Evolutionary conservation across 2,329 filamentous ascomycete genomes (phyloP), one percentile per base, ranked within the genome.

Genomic region (Raffaelea deltoideospora): DNA sequence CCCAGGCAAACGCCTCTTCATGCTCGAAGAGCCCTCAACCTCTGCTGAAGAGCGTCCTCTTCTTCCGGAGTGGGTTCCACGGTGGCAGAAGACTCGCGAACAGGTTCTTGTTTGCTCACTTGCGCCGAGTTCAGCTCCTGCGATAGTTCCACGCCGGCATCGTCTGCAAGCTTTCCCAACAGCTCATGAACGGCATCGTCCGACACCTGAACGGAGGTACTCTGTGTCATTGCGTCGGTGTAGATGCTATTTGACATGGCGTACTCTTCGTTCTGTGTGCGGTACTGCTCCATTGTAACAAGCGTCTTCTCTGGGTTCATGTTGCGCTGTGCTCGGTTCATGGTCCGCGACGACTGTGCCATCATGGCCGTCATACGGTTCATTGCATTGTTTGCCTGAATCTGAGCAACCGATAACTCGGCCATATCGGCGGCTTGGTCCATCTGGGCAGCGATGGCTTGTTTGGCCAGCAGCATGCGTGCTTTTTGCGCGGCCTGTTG

Each of bases 151-250:
- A 94, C 72, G 37, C 86, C 86, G 10, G 82, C 84, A 56, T 92
- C 85, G 55, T 93, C 86, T 43, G 85, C 85, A 31, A 90, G 73
- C 59, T 92, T 81, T 45, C 74, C 79, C 59, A 93, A 79, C 43
- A 93, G 61, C 46, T 84, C 76, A 55, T 93, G 85, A 2, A 93
- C 84, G 47, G 87, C 84, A 47, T 92, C 85, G 53, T 93, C 58
- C 63, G 82, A 60, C 61, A 87, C 55, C 65, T 82, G 53, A 63
- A 79, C 50, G 58, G 82, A 55, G 2, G 85, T 92, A 27, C 79
- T 80, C 42, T 80, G 78, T 18, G 72, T 76, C 43, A 87, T 88
- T 41, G 84, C 82, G 51, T 87, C 85, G 57, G 88, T 83, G 58
- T 90, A 90, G 58, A 87, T 85, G 47, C 76, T 69, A 55, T 72